These are phyloP conservation scores for Pluteus cervinus DNA, from an alignment of 768 basidiomycete genomes.

Conservation along the genomic window DNA sequence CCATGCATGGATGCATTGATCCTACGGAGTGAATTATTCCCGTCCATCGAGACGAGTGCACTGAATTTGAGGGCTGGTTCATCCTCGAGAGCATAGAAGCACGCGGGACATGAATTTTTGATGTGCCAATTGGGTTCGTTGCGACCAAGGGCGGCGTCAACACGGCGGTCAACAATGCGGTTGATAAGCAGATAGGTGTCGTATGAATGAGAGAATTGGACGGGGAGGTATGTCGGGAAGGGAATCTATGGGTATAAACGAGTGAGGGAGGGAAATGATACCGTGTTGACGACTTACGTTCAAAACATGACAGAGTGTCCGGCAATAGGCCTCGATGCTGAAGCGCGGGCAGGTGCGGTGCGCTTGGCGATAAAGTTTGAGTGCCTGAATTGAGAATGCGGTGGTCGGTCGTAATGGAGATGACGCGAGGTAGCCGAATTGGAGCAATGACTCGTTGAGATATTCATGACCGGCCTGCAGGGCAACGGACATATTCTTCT, in stretches of 20 bases:
- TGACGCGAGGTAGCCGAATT: too few species aligned
- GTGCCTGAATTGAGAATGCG: constrained; percentile 3
- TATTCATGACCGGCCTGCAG: too few species aligned
- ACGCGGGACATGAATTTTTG: constrained; percentile 6
- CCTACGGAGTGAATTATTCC: constrained; percentile 18
- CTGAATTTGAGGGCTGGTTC: constrained; percentile 10
- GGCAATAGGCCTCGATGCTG: constrained; percentile 8
- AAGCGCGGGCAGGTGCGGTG: constrained; percentile 7
- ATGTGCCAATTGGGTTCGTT: background rate
- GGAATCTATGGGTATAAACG: background rate
- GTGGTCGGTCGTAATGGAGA: constrained; percentile 5
- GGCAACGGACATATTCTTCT: too few species aligned
- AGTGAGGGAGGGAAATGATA: background rate
- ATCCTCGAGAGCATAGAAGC: constrained; percentile 9
- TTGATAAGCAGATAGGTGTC: constrained; percentile 7
- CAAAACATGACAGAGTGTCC: constrained; percentile 7
- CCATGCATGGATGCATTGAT: constrained; percentile 6
- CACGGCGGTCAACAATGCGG: background rate
- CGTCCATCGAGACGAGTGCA: constrained; percentile 14
- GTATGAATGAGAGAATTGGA: constrained; percentile 1
- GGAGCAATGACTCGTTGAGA: too few species aligned
- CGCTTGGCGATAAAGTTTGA: constrained; percentile 6
- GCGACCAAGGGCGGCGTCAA: constrained; percentile 3
- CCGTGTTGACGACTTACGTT: constrained; percentile 3
- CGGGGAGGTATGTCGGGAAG: background rate